Evolutionary conservation across 2,329 filamentous ascomycete species (phyloP), one percentile per base, ranked within the genome.

Genomic region (Uncinocarpus reesii): DNA sequence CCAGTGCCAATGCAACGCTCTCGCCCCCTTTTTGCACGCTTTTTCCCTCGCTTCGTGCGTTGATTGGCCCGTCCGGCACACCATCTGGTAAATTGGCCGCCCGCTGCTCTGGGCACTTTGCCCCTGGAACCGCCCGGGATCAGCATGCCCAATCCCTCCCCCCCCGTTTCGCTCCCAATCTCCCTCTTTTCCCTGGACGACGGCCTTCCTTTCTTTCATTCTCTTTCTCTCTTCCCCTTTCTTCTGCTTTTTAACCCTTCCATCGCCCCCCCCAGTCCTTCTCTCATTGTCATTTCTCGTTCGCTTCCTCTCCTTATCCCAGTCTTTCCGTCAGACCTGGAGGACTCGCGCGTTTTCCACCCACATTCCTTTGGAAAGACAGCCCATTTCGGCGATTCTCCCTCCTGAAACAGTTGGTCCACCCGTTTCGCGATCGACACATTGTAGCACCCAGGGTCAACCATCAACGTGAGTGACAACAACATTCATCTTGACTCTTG

Each of bases 301-400:
- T 47, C 18, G 18, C 31, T 20, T 38, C 41, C 42, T 43, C 50
- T 52, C 52, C 45, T 38, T 47, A 40, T 46, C 55, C 53, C 52
- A 48, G 35, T 42, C 60, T 65, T 66, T 62, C 60, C 57, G 57
- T 65, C 63, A 61, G 62, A 67, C 65, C 63, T 58, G 65, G 66
- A 62, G 54, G 63, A 61, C 58, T 58, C 52, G 53, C 56, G 52
- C 60, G 62, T 66, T 64, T 67, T 54, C 52, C 63, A 60, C 57
- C 52, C 57, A 68, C 66, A 50, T 58, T 68, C 66, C 51, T 68
- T 67, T 63, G 46, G 46, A 48, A 48, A 48, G 37, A 37, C 4
- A 42, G n/a, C 31, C 7, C 21, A 23, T 32, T 24, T 34, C 16
- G 5, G 16, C 32, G 16, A 32, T 40, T 40, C 44, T 29, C 36